Evolutionary conservation across 2,329 filamentous ascomycete species (phyloP).

Genomic region (Fusarium bulbicola): DNA sequence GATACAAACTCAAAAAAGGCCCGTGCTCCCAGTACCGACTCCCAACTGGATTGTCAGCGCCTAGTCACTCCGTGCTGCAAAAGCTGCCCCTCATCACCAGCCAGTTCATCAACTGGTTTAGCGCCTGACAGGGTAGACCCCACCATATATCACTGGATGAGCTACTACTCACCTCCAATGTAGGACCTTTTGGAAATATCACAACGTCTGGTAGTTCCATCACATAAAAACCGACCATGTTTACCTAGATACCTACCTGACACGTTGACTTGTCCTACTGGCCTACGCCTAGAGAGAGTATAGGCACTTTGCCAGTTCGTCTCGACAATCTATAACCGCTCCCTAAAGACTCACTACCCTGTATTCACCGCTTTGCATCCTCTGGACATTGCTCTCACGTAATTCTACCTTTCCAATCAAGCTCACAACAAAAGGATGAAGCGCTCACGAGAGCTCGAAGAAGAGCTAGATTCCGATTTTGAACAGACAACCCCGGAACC

Average conservation of each 20-base stretch:
- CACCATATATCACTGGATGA: conserved; percentile 2
- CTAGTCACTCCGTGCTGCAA: background rate
- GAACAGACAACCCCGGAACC: conserved; percentile 28
- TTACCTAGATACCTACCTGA: background rate
- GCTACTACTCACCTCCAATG: conserved; percentile 2
- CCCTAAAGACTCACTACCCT: conserved; percentile 15
- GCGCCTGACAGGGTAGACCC: conserved; percentile 16
- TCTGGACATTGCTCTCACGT: conserved; percentile 34
- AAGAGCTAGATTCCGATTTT: conserved; percentile 51
- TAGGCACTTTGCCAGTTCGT: background rate
- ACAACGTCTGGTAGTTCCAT: background rate
- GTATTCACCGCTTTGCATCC: conserved; percentile 34
- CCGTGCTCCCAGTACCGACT: conserved; percentile 12
- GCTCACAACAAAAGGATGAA: conserved; percentile 60
- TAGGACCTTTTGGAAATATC: background rate
- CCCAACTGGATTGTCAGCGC: background rate
- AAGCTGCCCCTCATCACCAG: conserved; percentile 23
- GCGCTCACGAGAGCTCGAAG: conserved; percentile 69
- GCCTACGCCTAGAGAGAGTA: background rate
- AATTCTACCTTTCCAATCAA: conserved; percentile 42
- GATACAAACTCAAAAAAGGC: background rate
- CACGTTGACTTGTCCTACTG: background rate
- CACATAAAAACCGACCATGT: background rate
- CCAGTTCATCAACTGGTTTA: conserved; percentile 22
- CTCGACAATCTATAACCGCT: background rate